A percentile compares a stretch with the other conserved stretches of the same genome.
These are phyloP conservation scores for Barbatosphaeria neglecta DNA, from an alignment of 495 filamentous ascomycete genomes.

Conservation along the genomic window DNA sequence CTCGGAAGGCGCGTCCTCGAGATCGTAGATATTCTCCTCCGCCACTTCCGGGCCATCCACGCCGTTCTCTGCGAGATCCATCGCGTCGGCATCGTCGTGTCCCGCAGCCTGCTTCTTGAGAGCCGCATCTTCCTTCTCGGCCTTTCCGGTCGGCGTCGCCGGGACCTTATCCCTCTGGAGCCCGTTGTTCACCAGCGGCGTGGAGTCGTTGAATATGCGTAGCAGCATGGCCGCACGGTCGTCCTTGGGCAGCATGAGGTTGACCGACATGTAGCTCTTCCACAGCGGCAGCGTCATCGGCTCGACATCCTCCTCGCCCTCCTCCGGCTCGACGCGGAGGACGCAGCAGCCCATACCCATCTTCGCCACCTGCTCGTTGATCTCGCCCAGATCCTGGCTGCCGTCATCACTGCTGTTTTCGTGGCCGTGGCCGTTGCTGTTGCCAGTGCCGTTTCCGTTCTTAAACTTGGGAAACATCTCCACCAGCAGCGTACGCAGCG, in stretches of 20 bases:
- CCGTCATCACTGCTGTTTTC: too few species aligned
- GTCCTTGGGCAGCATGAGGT: conserved; percentile 96
- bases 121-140: background rate
- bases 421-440: conserved; percentile 45
- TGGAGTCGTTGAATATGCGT: conserved; percentile 76
- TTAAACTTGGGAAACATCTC: conserved; percentile 90
- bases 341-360: conserved; percentile 89
- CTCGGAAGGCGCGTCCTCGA: background rate
- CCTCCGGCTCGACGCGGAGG: conserved; percentile 63
- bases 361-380: conserved; percentile 68
- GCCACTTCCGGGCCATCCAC: background rate
- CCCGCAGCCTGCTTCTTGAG: background rate
- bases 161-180: conserved; percentile 26
- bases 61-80: background rate
- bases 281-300: conserved; percentile 81
- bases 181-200: conserved; percentile 51
- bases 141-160: background rate
- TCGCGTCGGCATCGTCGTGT: background rate
- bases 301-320: conserved; percentile 63
- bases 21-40: background rate
- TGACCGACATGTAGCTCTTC: conserved; percentile 75
- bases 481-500: conserved; percentile 64
- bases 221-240: conserved; percentile 87
- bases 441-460: background rate
- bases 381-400: conserved; percentile 72